Conservation (phyloP, 257 asterid genomes). For the Solanum megistacrolobum region DNA sequence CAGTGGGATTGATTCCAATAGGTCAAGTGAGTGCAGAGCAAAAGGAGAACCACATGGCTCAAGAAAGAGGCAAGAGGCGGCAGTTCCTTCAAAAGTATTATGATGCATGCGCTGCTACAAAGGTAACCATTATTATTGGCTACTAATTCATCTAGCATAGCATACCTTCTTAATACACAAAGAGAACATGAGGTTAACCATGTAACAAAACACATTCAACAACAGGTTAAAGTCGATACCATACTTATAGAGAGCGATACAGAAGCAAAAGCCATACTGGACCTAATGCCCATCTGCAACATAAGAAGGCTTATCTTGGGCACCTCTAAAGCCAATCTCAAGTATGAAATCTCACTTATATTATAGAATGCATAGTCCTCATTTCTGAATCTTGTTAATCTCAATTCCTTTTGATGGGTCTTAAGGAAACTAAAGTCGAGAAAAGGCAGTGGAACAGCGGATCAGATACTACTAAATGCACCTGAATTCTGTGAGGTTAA, state of each 20-base stretch:
- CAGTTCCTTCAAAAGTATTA: conserved; percentile 45
- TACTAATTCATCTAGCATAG: not conserved
- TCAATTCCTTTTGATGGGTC: not conserved
- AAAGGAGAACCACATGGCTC: conserved; percentile 34
- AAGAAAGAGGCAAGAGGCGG: conserved; percentile 42
- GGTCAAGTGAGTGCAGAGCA: conserved; percentile 59
- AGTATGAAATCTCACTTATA: conserved; percentile 18
- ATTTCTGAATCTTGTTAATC: not conserved
- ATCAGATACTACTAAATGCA: conserved; percentile 39
- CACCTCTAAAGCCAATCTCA: conserved; percentile 37
- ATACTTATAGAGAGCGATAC: conserved; percentile 57
- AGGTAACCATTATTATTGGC: conserved; percentile 22
- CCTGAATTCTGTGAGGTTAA: conserved; percentile 65
- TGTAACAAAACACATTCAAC: not conserved
- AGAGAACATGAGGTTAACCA: not conserved
- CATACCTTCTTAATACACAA: not conserved
- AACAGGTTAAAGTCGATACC: conserved; percentile 61
- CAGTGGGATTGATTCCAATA: conserved; percentile 59
- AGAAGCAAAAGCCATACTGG: conserved; percentile 67
- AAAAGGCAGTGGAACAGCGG: conserved; percentile 31
- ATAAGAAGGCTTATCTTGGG: conserved; percentile 51
- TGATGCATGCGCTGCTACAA: conserved; percentile 27
- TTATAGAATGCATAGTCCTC: not conserved
- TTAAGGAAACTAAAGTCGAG: conserved; percentile 39
- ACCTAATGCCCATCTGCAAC: conserved; percentile 73